Base-by-base conservation (phyloP, 306 rosid species). In the Prunus campanulata region DNA sequence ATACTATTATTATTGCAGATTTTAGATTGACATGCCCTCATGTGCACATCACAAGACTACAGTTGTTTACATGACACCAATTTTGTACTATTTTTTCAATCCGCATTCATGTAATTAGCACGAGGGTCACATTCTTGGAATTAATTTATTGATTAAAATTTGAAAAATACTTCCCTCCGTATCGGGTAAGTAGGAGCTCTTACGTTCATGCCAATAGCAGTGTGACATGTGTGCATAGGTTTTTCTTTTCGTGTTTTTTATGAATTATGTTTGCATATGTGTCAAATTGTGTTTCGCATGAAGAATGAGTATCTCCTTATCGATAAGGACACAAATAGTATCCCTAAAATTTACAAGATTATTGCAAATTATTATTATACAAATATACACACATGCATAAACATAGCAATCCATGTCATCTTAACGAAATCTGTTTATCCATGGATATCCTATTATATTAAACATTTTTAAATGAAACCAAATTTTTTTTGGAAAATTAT, bases 41-140 rank as follows among this genome's bases (percentile, higher is more conserved):
- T 56, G 67, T 57, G 67, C 55, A 72, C 25, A 22, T 57, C 67
- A 72, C 54, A 39, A 30, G 42, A 15, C 67, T 35, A 29, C 11
- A 62, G 30, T 29, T 62, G 67, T 62, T 27, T 29, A 29, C 67
- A 62, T 25, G 42, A 72, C 54, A 47, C 46, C 44, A 8, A 16
- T 24, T 15, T 24, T 5, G 16, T 5, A 9, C 5, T 6, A 20
- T 57, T 14, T 24, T 24, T 35, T 35, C 6, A 19, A 11, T 20
- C 42, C 68, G 0, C 30, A 18, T 73, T 60, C 57, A 19, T 60
- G 68, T 46, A 46, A 74, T 74, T 60, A 74, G 56, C 69, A 73
- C 46, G 68, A 59, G 57, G 56, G 68, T 42, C 57, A 8, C 68
- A 42, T 46, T 57, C 46, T 44, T 24, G 2, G 5, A 57, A 47